Evolutionary conservation across 768 basidiomycete genomes (phyloP).

Genomic region (Tulasnella sp.): DNA sequence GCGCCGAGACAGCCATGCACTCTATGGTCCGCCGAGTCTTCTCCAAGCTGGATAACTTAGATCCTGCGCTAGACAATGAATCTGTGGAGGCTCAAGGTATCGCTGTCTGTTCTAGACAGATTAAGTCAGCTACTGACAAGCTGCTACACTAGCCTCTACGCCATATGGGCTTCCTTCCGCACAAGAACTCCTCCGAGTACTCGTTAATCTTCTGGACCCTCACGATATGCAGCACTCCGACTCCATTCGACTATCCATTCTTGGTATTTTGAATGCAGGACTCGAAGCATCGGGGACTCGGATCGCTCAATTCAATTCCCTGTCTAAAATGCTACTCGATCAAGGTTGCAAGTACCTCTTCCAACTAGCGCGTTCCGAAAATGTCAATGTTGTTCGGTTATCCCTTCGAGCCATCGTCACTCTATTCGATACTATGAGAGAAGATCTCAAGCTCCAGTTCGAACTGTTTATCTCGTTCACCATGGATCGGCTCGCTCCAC

Average conservation of each 20-base stretch:
- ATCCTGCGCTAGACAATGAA: conserved; percentile 53
- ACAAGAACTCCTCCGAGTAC: conserved; percentile 85
- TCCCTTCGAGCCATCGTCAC: conserved; percentile 83
- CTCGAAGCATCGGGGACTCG: conserved; percentile 78
- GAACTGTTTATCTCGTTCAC: conserved; percentile 94
- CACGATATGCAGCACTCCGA: conserved; percentile 94
- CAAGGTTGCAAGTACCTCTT: conserved; percentile 95
- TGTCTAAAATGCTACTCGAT: conserved; percentile 75
- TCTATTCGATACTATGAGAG: conserved; percentile 81
- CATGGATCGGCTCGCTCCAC: conserved; percentile 80
- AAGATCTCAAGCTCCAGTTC: conserved; percentile 86
- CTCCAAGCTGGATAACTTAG: conserved; percentile 60
- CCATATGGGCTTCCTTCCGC: conserved; percentile 89
- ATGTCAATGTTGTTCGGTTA: conserved; percentile 68
- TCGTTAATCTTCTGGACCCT: conserved; percentile 93
- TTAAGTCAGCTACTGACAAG: background rate
- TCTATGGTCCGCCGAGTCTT: conserved; percentile 80
- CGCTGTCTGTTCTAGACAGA: conserved; percentile 30
- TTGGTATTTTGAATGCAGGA: conserved; percentile 80
- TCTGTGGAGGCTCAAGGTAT: conserved; percentile 15
- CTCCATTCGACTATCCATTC: conserved; percentile 83
- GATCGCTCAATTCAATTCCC: conserved; percentile 72
- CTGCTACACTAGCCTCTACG: background rate
- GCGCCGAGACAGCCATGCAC: conserved; percentile 87
- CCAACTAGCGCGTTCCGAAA: conserved; percentile 91